Evolutionary conservation across 768 basidiomycete genomes (phyloP).

Genomic region (Multifurca ochricompacta): DNA sequence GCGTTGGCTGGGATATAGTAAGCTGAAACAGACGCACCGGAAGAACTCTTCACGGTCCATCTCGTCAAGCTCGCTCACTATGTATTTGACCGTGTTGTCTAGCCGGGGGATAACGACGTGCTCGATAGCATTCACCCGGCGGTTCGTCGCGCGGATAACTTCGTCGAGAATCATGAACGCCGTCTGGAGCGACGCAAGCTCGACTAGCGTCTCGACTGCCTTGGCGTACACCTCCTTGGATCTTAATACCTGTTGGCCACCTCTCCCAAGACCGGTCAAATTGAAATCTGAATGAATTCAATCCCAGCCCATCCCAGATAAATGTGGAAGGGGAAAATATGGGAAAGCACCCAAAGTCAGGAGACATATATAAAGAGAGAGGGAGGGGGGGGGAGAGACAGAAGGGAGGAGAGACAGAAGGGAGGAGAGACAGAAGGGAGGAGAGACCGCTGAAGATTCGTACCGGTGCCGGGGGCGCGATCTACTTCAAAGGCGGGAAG

Average conservation of each 20-base stretch:
- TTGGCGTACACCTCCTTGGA: conserved; percentile 98
- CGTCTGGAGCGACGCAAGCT: conserved; percentile 93
- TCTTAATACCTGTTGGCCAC: conserved; percentile 91
- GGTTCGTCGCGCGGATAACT: conserved; percentile 98
- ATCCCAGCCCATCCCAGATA: too few relatives aligned
- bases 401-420: neutral
- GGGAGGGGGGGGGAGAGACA: conserved; percentile 2
- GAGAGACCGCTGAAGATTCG: too few relatives aligned
- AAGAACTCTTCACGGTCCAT: conserved; percentile 98
- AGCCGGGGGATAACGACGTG: conserved; percentile 92
- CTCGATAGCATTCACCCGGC: conserved; percentile 97
- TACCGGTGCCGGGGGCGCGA: conserved; percentile 77
- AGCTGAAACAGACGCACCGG: conserved; percentile 42
- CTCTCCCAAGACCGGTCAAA: conserved; percentile 91
- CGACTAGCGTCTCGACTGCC: conserved; percentile 93
- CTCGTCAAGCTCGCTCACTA: conserved; percentile 94
- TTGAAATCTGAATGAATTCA: conserved; percentile 92
- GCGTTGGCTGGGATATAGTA: neutral
- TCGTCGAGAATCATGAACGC: conserved; percentile 98
- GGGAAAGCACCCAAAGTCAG: neutral
- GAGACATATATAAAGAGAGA: neutral
- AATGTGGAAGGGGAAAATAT: too few relatives aligned
- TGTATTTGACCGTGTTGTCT: conserved; percentile 97
- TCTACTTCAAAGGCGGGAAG: conserved; percentile 93
- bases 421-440: neutral